Conservation (phyloP, 768 basidiomycete species). For the Tulasnella sp. region DNA sequence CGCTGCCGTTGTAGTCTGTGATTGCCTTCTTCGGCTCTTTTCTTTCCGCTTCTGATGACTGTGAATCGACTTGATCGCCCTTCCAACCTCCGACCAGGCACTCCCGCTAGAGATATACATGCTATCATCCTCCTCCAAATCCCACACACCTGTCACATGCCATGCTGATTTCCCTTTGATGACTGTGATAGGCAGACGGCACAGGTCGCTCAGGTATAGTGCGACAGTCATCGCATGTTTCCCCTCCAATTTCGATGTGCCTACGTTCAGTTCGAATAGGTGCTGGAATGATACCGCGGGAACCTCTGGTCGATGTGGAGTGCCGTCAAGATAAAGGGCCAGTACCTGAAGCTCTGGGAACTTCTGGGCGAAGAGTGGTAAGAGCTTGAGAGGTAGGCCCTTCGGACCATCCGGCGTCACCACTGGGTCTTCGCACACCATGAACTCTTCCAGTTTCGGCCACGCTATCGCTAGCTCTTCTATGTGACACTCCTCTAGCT, state of each 20-base stretch:
- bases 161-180: constrained; percentile 8
- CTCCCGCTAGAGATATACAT: constrained; percentile 1
- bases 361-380: constrained; percentile 11
- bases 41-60: constrained; percentile 5
- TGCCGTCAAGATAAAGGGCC: constrained; percentile 7
- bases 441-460: constrained; percentile 7
- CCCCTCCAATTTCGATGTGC: not conserved
- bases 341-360: constrained; percentile 5
- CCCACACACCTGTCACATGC: constrained; percentile 10
- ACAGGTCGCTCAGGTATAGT: constrained; percentile 4
- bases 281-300: not conserved
- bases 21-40: not conserved
- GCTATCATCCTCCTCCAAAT: constrained; percentile 8
- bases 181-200: not conserved
- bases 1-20: not conserved
- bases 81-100: constrained; percentile 4
- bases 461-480: constrained; percentile 7
- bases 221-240: constrained; percentile 8
- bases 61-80: constrained; percentile 3
- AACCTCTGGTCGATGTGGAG: not conserved
- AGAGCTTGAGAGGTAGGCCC: not conserved
- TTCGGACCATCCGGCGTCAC: not conserved
- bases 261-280: constrained; percentile 4
- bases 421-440: constrained; percentile 8
- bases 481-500: not conserved